A percentile compares a stretch with the other conserved stretches of the same genome.
phyloP scores from a whole-genome alignment of 164 flowering plant species.

The Houttuynia cordata region DNA sequence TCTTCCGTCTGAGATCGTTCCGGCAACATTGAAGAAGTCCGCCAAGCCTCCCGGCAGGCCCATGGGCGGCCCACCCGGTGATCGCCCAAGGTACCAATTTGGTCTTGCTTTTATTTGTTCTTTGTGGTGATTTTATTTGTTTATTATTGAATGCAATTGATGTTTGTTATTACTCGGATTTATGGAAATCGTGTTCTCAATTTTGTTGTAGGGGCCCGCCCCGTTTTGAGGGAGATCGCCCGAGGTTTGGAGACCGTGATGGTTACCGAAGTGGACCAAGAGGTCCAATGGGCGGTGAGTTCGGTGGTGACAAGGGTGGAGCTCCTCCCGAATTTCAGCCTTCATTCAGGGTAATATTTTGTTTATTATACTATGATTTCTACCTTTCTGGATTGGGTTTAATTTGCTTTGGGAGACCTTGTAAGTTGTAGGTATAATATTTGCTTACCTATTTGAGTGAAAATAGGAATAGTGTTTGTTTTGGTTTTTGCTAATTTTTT shows the following conservation, averaged over 20 bases:
- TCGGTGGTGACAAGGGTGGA: constrained; percentile 42
- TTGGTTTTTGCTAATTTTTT: too few relatives aligned
- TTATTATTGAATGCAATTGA: not conserved
- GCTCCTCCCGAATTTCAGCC: constrained; percentile 58
- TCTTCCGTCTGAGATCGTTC: constrained; percentile 55
- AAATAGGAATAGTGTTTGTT: too few relatives aligned
- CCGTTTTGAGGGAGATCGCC: constrained; percentile 33
- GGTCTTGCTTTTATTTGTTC: not conserved
- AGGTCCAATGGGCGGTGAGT: constrained; percentile 30
- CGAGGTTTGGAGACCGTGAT: constrained; percentile 40
- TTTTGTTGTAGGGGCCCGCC: constrained; percentile 25
- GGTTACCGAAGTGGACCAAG: constrained; percentile 31
- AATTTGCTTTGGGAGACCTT: too few relatives aligned
- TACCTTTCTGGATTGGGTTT: too few relatives aligned
- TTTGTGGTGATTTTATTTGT: not conserved
- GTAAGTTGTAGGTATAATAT: too few relatives aligned
- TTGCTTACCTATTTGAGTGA: too few relatives aligned
- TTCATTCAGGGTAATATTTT: constrained; percentile 33
- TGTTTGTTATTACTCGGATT: not conserved
- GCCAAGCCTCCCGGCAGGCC: constrained; percentile 38
- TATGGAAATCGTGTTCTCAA: not conserved
- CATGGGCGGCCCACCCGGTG: constrained; percentile 36
- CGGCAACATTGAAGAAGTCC: constrained; percentile 46
- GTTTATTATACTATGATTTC: not conserved
- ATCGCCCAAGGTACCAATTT: constrained; percentile 30